phyloP scores from a whole-genome alignment of 1,139 yeast genomes.

The Geotrichum candidum region DNA sequence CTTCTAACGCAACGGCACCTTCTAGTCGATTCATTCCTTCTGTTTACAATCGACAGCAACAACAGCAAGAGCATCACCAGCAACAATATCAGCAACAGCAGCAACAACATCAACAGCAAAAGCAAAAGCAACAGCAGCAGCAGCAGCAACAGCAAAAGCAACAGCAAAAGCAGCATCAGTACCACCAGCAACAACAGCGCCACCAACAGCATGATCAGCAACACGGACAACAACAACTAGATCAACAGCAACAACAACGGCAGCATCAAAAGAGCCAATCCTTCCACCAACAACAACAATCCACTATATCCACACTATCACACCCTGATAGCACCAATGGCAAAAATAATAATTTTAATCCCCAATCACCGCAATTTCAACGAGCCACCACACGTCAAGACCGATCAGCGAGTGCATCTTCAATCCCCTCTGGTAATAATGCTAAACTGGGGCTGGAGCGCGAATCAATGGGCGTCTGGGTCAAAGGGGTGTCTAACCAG shows the following conservation, averaged over 20 bases:
- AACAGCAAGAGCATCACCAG: neutral
- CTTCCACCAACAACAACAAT: neutral
- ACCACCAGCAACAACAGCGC: neutral
- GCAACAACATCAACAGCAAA: neutral
- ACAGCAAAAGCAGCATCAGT: neutral
- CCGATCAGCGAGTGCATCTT: neutral
- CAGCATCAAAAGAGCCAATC: neutral
- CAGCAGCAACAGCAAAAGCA: neutral
- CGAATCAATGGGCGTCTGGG: conserved; percentile 36
- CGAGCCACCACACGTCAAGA: neutral
- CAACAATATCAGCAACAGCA: neutral
- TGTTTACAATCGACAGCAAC: neutral
- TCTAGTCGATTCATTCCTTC: conserved; percentile 4
- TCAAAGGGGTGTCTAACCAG: conserved; percentile 29
- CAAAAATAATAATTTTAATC: neutral
- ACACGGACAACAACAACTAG: too few species aligned
- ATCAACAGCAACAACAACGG: too few species aligned
- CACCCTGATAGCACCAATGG: neutral
- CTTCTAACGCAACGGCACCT: conserved; percentile 2
- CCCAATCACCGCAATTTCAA: neutral
- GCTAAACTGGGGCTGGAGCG: neutral
- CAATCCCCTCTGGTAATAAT: neutral
- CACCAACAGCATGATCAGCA: too few species aligned
- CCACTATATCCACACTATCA: neutral
- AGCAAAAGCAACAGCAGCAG: neutral